Percentiles rank a stretch among this genome's conserved stretches.
Evolutionary conservation across 2,329 filamentous ascomycete genomes (phyloP).

Genomic region (Clonostachys sp.): DNA sequence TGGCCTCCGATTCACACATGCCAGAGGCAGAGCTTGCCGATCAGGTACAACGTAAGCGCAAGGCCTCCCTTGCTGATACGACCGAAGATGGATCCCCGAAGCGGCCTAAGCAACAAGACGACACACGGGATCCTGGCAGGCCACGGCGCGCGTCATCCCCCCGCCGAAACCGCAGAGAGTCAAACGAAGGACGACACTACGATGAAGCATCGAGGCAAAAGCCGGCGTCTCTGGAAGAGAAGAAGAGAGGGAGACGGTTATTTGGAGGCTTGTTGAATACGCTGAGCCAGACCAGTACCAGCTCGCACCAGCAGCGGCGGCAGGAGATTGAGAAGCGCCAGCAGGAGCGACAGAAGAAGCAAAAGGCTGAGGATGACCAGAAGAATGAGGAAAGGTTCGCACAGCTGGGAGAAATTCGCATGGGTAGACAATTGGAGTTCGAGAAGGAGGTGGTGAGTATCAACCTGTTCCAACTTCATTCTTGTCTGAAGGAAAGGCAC

Average conservation of each 20-base stretch:
- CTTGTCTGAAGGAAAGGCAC: background rate
- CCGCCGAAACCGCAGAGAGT: background rate
- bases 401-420: constrained; percentile 55
- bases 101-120: constrained; percentile 14
- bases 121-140: constrained; percentile 1
- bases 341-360: constrained; percentile 68
- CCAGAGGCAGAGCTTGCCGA: too few species aligned
- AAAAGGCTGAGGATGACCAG: constrained; percentile 67
- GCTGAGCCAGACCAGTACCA: constrained; percentile 66
- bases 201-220: constrained; percentile 6
- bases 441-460: constrained; percentile 70
- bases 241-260: constrained; percentile 76
- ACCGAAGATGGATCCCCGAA: constrained; percentile 12
- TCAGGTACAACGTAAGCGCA: constrained; percentile 7
- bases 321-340: constrained; percentile 80
- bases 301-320: constrained; percentile 62
- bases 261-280: constrained; percentile 80
- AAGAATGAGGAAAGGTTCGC: constrained; percentile 61
- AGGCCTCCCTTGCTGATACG: constrained; percentile 12
- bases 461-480: background rate
- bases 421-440: constrained; percentile 67
- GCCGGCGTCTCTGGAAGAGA: constrained; percentile 54
- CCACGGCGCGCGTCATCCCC: background rate
- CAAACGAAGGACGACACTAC: background rate
- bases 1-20: too few species aligned